Evolutionary conservation across 2,329 filamentous ascomycete genomes (phyloP).

Genomic region (Knufia petricola): DNA sequence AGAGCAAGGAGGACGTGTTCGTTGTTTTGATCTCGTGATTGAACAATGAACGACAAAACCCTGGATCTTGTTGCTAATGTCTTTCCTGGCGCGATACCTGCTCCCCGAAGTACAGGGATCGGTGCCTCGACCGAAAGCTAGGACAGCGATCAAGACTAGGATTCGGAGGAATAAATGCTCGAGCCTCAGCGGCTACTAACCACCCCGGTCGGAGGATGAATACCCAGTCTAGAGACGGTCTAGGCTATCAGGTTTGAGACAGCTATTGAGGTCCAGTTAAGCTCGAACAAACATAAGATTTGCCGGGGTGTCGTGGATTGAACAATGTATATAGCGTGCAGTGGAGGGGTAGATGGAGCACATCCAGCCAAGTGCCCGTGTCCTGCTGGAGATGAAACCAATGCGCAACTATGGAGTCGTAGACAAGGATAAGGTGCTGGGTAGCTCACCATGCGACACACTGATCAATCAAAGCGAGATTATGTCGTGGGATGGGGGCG

Average conservation of each 20-base stretch:
- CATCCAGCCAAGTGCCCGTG: neutral
- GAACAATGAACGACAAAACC: neutral
- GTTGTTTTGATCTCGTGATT: constrained; percentile 7
- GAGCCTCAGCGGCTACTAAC: neutral
- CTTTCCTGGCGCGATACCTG: neutral
- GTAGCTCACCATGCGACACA: constrained; percentile 4
- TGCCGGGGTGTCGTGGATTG: constrained; percentile 7
- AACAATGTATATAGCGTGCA: constrained; percentile 6
- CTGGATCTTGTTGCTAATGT: constrained; percentile 3
- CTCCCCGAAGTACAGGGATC: neutral
- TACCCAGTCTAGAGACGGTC: neutral
- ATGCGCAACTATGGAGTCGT: constrained; percentile 4
- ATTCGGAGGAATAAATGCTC: neutral
- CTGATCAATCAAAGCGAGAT: constrained; percentile 12
- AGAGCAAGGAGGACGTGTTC: constrained; percentile 11
- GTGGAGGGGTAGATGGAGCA: constrained; percentile 10
- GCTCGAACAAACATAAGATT: constrained; percentile 6
- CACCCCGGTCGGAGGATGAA: constrained; percentile 5
- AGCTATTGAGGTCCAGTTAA: neutral
- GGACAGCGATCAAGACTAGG: neutral
- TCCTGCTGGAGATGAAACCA: neutral
- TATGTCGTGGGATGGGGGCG: constrained; percentile 13
- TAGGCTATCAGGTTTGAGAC: constrained; percentile 6
- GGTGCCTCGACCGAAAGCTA: neutral
- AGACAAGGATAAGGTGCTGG: constrained; percentile 2